Percentiles rank a stretch among this genome's conserved stretches.
Evolutionary conservation across 495 filamentous ascomycete species (phyloP).

Genomic region (Daldinia vernicosa): DNA sequence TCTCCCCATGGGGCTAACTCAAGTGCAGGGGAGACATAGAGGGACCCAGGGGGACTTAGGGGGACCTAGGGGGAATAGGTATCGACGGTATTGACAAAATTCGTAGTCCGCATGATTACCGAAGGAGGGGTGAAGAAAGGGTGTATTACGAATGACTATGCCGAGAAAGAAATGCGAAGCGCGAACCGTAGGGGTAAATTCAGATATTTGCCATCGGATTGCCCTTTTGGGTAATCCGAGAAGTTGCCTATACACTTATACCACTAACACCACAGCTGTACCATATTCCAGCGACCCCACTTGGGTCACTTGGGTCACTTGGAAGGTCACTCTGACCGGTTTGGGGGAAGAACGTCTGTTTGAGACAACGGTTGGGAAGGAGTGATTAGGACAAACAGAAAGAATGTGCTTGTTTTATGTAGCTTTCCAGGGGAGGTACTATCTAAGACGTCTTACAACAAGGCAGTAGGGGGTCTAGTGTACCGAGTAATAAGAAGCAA

Average conservation of each 20-base stretch:
- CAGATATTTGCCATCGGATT: constrained; percentile 45
- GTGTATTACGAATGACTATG: constrained; percentile 32
- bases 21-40: constrained; percentile 8
- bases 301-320: constrained; percentile 17
- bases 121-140: constrained; percentile 35
- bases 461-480: constrained; percentile 6
- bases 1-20: constrained; percentile 30
- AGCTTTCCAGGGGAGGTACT: background rate
- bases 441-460: background rate
- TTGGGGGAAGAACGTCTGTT: background rate
- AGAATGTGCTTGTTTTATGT: background rate
- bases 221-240: constrained; percentile 35
- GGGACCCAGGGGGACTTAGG: background rate
- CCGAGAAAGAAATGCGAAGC: constrained; percentile 28
- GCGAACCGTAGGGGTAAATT: constrained; percentile 30
- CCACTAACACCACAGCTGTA: background rate
- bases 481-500: constrained; percentile 22
- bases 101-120: constrained; percentile 34
- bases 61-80: background rate
- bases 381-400: background rate
- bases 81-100: constrained; percentile 18
- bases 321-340: background rate
- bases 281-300: constrained; percentile 19
- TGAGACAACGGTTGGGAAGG: background rate
- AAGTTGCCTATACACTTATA: constrained; percentile 21